phyloP scores from a whole-genome alignment of 1,284 basidiomycete species.

The Moesziomyces sp. region DNA sequence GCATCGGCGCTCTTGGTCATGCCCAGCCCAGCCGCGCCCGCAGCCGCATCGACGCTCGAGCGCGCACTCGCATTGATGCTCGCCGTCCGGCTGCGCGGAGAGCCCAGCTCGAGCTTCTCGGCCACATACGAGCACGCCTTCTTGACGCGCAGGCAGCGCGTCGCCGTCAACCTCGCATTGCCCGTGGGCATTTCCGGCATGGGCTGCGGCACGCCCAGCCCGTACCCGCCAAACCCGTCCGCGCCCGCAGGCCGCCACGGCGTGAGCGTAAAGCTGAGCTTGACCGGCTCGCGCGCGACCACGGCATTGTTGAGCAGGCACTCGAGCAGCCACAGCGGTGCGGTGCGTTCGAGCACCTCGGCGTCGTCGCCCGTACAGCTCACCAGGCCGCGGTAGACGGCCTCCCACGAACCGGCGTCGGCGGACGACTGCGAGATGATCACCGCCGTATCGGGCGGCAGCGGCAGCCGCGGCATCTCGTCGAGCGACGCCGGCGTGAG shows the following conservation, averaged over 20 bases:
- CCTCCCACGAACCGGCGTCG: conserved; percentile 78
- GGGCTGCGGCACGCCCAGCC: conserved; percentile 13
- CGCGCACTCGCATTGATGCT: conserved; percentile 44
- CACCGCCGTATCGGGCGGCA: conserved; percentile 77
- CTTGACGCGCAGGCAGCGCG: conserved; percentile 81
- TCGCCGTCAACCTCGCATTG: conserved; percentile 88
- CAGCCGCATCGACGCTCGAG: conserved; percentile 18
- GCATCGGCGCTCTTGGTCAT: conserved; percentile 32
- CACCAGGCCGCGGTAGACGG: conserved; percentile 78
- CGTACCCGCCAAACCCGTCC: conserved; percentile 44
- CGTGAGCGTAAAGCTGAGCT: conserved; percentile 81
- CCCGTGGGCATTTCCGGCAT: conserved; percentile 69
- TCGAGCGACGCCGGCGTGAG: conserved; percentile 77
- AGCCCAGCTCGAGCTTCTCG: conserved; percentile 80
- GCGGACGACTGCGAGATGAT: conserved; percentile 85
- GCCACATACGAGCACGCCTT: conserved; percentile 87
- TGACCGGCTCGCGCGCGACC: conserved; percentile 30
- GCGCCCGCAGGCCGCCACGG: conserved; percentile 71
- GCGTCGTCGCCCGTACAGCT: conserved; percentile 76
- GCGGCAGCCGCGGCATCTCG: conserved; percentile 78
- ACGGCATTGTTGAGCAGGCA: conserved; percentile 75
- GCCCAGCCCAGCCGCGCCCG: conserved; percentile 14
- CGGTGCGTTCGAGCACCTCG: conserved; percentile 77
- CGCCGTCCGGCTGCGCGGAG: conserved; percentile 15
- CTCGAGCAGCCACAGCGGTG: conserved; percentile 90